phyloP scores from a whole-genome alignment of 352 stramenopile species.

The Phytopythium vexans region DNA sequence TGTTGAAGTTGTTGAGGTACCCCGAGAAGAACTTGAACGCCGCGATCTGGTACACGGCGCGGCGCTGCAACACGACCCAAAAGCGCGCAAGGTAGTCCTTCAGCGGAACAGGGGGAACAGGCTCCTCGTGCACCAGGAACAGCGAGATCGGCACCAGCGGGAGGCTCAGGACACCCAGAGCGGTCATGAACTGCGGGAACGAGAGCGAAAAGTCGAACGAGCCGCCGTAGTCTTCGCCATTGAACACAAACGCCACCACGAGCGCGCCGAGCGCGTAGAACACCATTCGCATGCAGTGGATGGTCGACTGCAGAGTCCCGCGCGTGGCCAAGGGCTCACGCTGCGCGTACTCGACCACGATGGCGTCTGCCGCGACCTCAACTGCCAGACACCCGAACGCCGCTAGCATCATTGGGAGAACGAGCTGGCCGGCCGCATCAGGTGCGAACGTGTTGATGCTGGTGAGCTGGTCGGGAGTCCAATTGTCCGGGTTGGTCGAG shows the following conservation, averaged over 20 bases:
- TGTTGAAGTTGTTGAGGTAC: slow-evolving; percentile 61
- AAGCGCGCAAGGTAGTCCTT: slow-evolving; percentile 33
- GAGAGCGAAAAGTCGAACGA: slow-evolving; percentile 33
- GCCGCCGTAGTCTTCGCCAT: slow-evolving; percentile 36
- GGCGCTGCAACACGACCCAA: slow-evolving; percentile 45
- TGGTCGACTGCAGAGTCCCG: slow-evolving; percentile 35
- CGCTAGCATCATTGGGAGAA: slow-evolving; percentile 52
- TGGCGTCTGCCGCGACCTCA: slow-evolving; percentile 50
- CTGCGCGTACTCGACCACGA: slow-evolving; percentile 53
- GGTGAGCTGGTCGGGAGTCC: slow-evolving; percentile 22
- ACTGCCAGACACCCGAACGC: slow-evolving; percentile 45
- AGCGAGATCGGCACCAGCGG: slow-evolving; percentile 26
- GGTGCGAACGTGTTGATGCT: slow-evolving; percentile 28
- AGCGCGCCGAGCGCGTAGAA: slow-evolving; percentile 35
- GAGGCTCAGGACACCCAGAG: slow-evolving; percentile 24
- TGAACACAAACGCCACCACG: slow-evolving; percentile 37
- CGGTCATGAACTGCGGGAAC: slow-evolving; percentile 36
- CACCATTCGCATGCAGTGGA: slow-evolving; percentile 35
- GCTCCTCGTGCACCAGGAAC: slow-evolving; percentile 31
- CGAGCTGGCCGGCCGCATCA: slow-evolving; percentile 28
- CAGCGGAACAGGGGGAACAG: not conserved
- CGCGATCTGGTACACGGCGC: slow-evolving; percentile 55
- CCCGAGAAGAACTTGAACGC: slow-evolving; percentile 60
- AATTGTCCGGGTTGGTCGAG: slow-evolving; percentile 22
- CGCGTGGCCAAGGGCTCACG: slow-evolving; percentile 39